Evolutionary conservation across 2,329 filamentous ascomycete genomes (phyloP).

Genomic region (Botrytis tulipae): DNA sequence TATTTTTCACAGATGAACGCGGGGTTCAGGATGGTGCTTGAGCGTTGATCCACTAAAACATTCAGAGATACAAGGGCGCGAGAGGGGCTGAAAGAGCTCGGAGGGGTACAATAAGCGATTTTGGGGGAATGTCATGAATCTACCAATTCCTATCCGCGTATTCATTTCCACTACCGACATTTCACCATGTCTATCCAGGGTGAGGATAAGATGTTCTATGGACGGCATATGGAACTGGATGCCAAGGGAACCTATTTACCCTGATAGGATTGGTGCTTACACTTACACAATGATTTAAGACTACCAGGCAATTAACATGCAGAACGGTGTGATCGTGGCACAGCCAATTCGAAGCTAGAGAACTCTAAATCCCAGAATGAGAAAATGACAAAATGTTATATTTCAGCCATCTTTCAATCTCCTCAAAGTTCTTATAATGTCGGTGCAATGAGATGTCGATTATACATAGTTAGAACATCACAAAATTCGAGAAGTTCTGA

Average conservation of each 20-base stretch:
- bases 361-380: neutral
- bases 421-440: neutral
- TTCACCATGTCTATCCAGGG: neutral
- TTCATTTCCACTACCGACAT: neutral
- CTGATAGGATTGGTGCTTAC: neutral
- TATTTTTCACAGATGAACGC: neutral
- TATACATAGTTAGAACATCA: neutral
- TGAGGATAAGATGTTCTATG: neutral
- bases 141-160: neutral
- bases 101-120: neutral
- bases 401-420: neutral
- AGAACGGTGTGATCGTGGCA: neutral
- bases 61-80: no score
- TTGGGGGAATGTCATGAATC: neutral
- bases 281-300: neutral
- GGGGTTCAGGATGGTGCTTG: neutral
- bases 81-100: no score
- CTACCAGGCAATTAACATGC: neutral
- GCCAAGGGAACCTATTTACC: neutral
- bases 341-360: neutral
- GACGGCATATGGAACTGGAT: neutral
- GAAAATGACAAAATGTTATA: neutral
- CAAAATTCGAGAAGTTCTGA: neutral
- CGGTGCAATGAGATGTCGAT: neutral
- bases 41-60: neutral